These are phyloP conservation scores for Magnaporthiopsis rhizophila DNA, from an alignment of 2,329 filamentous ascomycete species.

Conservation along the genomic window DNA sequence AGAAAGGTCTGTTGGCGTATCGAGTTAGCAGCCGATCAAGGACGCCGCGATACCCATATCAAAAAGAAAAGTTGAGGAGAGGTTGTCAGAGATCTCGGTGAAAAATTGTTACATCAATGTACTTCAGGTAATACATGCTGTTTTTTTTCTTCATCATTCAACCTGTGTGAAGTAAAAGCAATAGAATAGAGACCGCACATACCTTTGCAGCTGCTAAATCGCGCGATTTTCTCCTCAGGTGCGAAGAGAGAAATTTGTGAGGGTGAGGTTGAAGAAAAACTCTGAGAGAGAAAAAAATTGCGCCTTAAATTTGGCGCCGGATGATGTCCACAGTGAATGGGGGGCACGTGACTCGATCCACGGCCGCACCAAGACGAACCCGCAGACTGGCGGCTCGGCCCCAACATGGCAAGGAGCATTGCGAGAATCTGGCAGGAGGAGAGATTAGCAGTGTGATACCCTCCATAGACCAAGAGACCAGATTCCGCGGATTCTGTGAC, in stretches of 20 bases:
- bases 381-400: neutral
- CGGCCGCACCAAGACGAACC: neutral
- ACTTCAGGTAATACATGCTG: slow-evolving; percentile 36
- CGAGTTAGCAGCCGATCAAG: neutral
- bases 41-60: neutral
- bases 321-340: neutral
- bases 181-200: slow-evolving; percentile 2
- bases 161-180: slow-evolving; percentile 6
- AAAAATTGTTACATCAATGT: slow-evolving; percentile 47
- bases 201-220: slow-evolving; percentile 3
- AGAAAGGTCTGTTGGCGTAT: neutral
- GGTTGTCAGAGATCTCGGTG: slow-evolving; percentile 64
- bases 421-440: neutral
- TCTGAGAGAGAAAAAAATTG: slow-evolving; percentile 1
- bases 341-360: neutral
- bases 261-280: neutral
- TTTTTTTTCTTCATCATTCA: slow-evolving; percentile 23
- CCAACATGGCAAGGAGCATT: neutral
- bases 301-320: neutral
- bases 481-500: too few relatives aligned
- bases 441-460: neutral
- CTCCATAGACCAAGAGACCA: too few relatives aligned
- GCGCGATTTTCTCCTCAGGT: neutral
- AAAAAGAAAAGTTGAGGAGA: slow-evolving; percentile 1
- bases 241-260: neutral